Evolutionary conservation across 2,329 filamentous ascomycete genomes (phyloP).

Genomic region (Sporothrix variecibatus): DNA sequence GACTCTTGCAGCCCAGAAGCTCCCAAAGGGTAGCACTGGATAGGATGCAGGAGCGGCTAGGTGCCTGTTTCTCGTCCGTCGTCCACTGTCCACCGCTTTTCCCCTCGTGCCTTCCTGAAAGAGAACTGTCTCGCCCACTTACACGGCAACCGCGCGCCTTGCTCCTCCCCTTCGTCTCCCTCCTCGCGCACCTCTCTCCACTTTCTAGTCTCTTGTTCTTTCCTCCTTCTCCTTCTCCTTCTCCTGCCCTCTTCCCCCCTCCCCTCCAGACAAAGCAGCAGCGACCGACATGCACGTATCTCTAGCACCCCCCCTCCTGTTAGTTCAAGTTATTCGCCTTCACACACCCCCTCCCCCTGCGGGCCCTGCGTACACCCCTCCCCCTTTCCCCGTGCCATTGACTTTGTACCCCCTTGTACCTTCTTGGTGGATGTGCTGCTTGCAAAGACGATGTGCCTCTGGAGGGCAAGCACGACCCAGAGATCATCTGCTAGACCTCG

Average conservation of each 20-base stretch:
- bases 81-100: conserved; percentile 15
- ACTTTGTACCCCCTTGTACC: conserved; percentile 32
- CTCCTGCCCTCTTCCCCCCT: neutral
- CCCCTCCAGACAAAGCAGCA: neutral
- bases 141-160: conserved; percentile 27
- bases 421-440: conserved; percentile 21
- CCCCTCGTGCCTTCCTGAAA: conserved; percentile 20
- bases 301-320: conserved; percentile 11
- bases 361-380: neutral
- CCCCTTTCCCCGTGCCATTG: conserved; percentile 26
- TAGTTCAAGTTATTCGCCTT: neutral
- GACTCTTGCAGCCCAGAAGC: neutral
- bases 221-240: conserved; percentile 4
- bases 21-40: neutral
- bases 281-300: neutral
- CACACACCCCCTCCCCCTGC: conserved; percentile 16
- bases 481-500: conserved; percentile 31
- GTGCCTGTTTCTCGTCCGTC: neutral
- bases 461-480: conserved; percentile 25
- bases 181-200: conserved; percentile 18
- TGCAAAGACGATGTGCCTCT: conserved; percentile 23
- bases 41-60: neutral
- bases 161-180: conserved; percentile 21
- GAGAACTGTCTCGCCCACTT: conserved; percentile 23
- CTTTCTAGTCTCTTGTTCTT: neutral